Base-by-base conservation (phyloP, 495 filamentous ascomycete species). In the Trichoderma asperelloides region DNA sequence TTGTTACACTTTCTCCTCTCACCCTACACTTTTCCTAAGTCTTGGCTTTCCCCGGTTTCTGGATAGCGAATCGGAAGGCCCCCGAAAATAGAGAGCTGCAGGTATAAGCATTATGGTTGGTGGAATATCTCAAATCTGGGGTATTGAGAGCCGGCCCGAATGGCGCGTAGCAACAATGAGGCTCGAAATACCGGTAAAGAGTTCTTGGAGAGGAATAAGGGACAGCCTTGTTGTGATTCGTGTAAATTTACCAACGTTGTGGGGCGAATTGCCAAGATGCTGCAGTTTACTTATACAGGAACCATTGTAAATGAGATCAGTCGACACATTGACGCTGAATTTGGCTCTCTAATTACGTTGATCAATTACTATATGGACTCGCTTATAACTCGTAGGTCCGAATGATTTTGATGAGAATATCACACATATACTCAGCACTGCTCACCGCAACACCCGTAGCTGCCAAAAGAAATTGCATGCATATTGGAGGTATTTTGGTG, bases 101-200 rank as follows among this genome's bases (percentile, higher is more conserved):
- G 55, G 25, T 60, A 15, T 21, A 11, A 3, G 23, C 27, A 11
- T 15, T 60, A 15, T 60, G 55, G 55, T 60, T 60, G 55, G 55
- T 60, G 55, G 55, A 60, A 60, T 23, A 30, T 60, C 16, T 60
- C 27, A 13, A 60, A 60, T 60, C 55, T 60, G 55, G 25, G 55
- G 55, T 60, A 51, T 9, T 51, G 47, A 60, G 27, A 60, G 55
- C 55, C 55, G 55, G 55, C 11, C 55, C 55, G 55, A 60, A 60
- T 60, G 55, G 27, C 27, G 3, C n/a, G 55, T 6, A 15, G 23
- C 23, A 33, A 18, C 55, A 30, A 6, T 25, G 47, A 51, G 18
- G 47, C n/a, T 51, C 47, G 47, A 51, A 51, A 11, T 21, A 51
- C 21, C 47, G 41, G 13, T 16, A 45, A 18, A 45, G 13, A 45